phyloP scores from a whole-genome alignment of 768 basidiomycete genomes.

The Suillus weaverae region DNA sequence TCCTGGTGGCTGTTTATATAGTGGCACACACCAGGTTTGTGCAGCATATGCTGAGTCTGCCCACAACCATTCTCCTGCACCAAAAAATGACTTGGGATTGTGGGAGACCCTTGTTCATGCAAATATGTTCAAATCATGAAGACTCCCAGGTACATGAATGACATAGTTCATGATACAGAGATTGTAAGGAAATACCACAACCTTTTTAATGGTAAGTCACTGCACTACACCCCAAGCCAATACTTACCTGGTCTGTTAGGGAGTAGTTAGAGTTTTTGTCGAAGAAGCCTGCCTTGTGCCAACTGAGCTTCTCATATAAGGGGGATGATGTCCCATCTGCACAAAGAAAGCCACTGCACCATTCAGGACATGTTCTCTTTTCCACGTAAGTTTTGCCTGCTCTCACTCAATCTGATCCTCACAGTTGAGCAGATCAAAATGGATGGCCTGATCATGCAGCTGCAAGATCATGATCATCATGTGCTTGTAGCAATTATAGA shows the following conservation, averaged over 20 bases:
- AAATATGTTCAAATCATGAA: constrained; percentile 13
- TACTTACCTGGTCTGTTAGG: constrained; percentile 16
- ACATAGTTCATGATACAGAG: constrained; percentile 13
- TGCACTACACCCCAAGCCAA: neutral
- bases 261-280: constrained; percentile 23
- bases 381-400: neutral
- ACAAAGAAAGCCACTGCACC: constrained; percentile 7
- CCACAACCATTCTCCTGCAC: constrained; percentile 15
- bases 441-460: constrained; percentile 3
- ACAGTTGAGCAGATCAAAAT: neutral
- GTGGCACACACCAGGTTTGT: constrained; percentile 9
- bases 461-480: constrained; percentile 10
- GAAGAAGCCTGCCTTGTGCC: constrained; percentile 16
- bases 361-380: neutral
- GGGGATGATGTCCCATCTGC: constrained; percentile 11
- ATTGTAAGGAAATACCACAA: constrained; percentile 12
- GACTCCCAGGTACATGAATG: constrained; percentile 13
- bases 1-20: neutral
- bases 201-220: constrained; percentile 1
- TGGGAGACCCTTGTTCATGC: neutral
- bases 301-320: constrained; percentile 16
- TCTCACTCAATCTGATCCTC: constrained; percentile 10
- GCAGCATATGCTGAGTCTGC: constrained; percentile 10
- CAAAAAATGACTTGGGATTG: constrained; percentile 5
- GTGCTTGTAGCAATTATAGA: constrained; percentile 8